Conservation (phyloP, 345 rosid genomes). For the Hibiscus syriacus region DNA sequence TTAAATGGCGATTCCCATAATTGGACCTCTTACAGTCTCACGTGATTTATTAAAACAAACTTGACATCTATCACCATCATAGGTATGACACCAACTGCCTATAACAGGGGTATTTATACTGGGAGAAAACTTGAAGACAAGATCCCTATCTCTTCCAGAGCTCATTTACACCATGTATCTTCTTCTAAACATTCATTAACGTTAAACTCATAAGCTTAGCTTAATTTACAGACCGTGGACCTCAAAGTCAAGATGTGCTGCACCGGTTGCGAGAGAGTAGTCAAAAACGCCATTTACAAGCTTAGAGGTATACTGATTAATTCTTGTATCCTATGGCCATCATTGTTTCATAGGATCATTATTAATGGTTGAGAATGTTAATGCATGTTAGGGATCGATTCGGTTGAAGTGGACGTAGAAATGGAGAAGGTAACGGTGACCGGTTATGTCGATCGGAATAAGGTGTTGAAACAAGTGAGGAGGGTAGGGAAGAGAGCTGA, state of each 20-base stretch:
- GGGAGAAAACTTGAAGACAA: no score
- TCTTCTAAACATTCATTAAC: no score
- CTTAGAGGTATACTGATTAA: conserved; percentile 50
- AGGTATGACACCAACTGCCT: no score
- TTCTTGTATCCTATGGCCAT: no score
- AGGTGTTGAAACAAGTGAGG: conserved; percentile 73
- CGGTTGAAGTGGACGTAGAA: conserved; percentile 64
- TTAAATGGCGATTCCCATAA: no score
- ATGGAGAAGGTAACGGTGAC: conserved; percentile 71
- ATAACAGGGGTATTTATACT: no score
- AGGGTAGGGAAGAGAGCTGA: conserved; percentile 86
- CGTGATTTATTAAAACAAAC: no score
- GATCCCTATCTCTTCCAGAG: no score
- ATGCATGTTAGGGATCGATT: conserved; percentile 44
- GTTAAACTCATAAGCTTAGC: not conserved
- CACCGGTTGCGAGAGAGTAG: conserved; percentile 86
- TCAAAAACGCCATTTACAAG: conserved; percentile 72
- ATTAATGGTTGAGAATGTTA: not conserved
- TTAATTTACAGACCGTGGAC: conserved; percentile 59
- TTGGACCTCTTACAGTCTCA: no score
- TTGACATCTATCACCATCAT: no score
- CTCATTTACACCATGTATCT: no score
- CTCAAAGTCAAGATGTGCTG: conserved; percentile 97
- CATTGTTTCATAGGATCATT: not conserved
- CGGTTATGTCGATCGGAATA: conserved; percentile 88